Conservation (phyloP, 139 green algal species). For the Edaphochlamys debaryana region DNA sequence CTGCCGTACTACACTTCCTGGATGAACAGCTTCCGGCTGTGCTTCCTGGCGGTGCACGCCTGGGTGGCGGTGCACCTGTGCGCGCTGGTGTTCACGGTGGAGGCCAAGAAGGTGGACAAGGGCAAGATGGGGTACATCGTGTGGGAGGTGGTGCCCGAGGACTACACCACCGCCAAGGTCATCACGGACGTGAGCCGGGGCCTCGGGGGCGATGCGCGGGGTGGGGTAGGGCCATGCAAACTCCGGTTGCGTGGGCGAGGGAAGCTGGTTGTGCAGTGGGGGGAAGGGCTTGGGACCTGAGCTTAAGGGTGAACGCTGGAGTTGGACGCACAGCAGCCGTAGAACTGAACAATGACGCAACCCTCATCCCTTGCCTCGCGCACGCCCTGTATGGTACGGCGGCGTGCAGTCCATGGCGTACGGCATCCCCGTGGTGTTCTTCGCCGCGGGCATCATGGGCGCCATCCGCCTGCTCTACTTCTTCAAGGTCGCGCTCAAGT, state of each 20-base stretch:
- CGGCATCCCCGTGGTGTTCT: conserved; percentile 39
- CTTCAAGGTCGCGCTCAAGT: conserved; percentile 48
- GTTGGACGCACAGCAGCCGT: too few species aligned
- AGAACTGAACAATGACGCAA: too few species aligned
- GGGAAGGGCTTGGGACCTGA: too few species aligned
- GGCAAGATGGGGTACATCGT: conserved; percentile 27
- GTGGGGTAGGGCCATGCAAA: too few species aligned
- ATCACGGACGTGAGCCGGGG: conserved; percentile 33
- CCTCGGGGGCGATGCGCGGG: background rate
- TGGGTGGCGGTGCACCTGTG: conserved; percentile 45
- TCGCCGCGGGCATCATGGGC: conserved; percentile 23
- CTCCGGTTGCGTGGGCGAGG: too few species aligned
- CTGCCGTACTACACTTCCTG: conserved; percentile 55
- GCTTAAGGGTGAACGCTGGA: too few species aligned
- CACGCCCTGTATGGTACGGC: too few species aligned
- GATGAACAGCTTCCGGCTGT: conserved; percentile 58
- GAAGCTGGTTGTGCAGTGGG: too few species aligned
- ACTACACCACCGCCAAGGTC: conserved; percentile 5
- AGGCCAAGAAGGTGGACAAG: conserved; percentile 1
- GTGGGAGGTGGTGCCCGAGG: conserved; percentile 9
- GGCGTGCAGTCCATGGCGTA: conserved; percentile 46
- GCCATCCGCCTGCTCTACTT: conserved; percentile 44
- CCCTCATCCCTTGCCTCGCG: too few species aligned
- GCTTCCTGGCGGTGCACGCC: conserved; percentile 53
- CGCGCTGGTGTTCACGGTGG: conserved; percentile 44